These are phyloP conservation scores for Dinochytrium kinnereticum DNA, from an alignment of 371 early-diverging fungal genomes.

Conservation along the genomic window DNA sequence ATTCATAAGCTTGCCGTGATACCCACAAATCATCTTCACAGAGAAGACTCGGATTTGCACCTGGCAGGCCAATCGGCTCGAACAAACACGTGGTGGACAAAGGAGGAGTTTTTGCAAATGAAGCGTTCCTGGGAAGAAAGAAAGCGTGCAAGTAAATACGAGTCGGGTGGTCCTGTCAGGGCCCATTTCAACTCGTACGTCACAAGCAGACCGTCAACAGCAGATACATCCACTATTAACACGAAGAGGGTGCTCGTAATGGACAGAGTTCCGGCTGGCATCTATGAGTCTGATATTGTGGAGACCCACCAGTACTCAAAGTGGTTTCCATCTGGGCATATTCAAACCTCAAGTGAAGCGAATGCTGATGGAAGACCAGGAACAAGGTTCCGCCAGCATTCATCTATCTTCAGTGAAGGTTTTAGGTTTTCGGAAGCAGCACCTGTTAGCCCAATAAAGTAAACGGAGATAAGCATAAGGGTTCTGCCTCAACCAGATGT, in stretches of 20 bases:
- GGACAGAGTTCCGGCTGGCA: background rate
- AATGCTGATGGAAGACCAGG: background rate
- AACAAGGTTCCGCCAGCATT: background rate
- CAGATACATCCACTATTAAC: conserved; percentile 14
- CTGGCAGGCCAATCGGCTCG: background rate
- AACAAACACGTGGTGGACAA: conserved; percentile 33
- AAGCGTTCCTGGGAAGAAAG: conserved; percentile 17
- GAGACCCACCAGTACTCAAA: background rate
- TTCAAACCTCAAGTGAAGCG: too few species aligned
- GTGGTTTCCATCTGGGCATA: background rate
- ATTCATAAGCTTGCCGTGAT: conserved; percentile 30
- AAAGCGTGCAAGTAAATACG: background rate
- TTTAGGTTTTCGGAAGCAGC: too few species aligned
- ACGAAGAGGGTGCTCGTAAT: conserved; percentile 10
- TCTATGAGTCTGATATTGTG: background rate
- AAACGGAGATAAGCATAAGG: too few species aligned
- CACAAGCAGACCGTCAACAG: conserved; percentile 16
- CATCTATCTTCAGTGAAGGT: background rate
- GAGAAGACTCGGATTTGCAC: conserved; percentile 10
- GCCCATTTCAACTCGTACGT: conserved; percentile 28
- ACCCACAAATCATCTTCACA: conserved; percentile 8
- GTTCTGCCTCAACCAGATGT: too few species aligned
- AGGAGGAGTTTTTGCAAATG: conserved; percentile 21
- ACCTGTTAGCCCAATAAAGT: too few species aligned
- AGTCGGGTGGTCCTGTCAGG: background rate